phyloP scores from a whole-genome alignment of 805 yeast species.

The Candida nonsorbophila region DNA sequence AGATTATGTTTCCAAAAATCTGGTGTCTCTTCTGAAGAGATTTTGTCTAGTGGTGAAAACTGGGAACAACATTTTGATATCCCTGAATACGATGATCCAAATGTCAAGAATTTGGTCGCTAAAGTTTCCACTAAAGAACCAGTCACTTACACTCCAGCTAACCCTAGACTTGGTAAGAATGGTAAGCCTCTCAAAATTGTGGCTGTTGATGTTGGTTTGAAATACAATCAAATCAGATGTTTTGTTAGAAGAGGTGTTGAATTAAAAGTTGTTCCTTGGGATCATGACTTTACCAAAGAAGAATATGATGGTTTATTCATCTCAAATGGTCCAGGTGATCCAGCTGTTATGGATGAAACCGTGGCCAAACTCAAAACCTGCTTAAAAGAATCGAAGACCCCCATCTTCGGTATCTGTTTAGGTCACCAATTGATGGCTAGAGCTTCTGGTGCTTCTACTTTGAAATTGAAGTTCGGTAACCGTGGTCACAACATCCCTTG shows the following conservation, averaged over 20 bases:
- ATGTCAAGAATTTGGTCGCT: slow-evolving; percentile 85
- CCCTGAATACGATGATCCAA: slow-evolving; percentile 93
- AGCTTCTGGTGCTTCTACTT: slow-evolving; percentile 91
- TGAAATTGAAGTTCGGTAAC: slow-evolving; percentile 94
- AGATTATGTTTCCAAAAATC: slow-evolving; percentile 64
- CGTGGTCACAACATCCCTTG: slow-evolving; percentile 99
- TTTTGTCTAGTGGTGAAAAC: slow-evolving; percentile 23
- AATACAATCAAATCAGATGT: slow-evolving; percentile 95
- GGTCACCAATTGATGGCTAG: slow-evolving; percentile 96
- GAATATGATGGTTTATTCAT: slow-evolving; percentile 91
- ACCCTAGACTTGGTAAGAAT: slow-evolving; percentile 49
- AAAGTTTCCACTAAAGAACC: slow-evolving; percentile 80
- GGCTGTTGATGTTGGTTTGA: slow-evolving; percentile 97
- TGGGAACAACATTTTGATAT: slow-evolving; percentile 65
- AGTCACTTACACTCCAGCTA: slow-evolving; percentile 64
- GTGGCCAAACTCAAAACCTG: slow-evolving; percentile 56
- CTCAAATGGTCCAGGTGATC: slow-evolving; percentile 99
- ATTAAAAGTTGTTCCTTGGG: slow-evolving; percentile 92
- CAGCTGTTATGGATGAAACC: slow-evolving; percentile 71
- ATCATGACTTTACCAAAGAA: slow-evolving; percentile 76
- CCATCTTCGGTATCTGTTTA: slow-evolving; percentile 95
- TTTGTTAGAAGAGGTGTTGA: slow-evolving; percentile 95
- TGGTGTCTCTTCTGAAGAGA: slow-evolving; percentile 22
- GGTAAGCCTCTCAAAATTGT: slow-evolving; percentile 79
- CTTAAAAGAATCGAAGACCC: slow-evolving; percentile 65